These are phyloP conservation scores for Pezicula radicicola DNA, from an alignment of 2,329 filamentous ascomycete genomes.

Conservation along the genomic window DNA sequence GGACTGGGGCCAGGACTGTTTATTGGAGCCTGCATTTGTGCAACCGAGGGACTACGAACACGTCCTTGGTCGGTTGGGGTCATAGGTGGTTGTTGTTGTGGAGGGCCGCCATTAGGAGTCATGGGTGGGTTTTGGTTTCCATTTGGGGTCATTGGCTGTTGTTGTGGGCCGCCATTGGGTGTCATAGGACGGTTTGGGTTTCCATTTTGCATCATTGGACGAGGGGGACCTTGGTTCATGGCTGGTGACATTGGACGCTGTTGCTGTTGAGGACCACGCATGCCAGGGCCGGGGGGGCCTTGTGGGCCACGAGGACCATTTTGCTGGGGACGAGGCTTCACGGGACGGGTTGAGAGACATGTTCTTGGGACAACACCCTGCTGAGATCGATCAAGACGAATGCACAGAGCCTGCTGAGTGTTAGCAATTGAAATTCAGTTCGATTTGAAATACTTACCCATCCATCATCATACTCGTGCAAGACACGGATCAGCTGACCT, in stretches of 20 bases:
- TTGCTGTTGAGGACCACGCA: constrained; percentile 17
- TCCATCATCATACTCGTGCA: constrained; percentile 97
- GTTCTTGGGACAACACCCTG: constrained; percentile 94
- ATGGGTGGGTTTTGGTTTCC: constrained; percentile 13
- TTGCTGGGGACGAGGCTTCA: constrained; percentile 47
- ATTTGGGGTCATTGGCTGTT: constrained; percentile 18
- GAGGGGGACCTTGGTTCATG: constrained; percentile 10
- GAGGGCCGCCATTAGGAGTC: constrained; percentile 6
- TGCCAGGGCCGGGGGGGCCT: constrained; percentile 17
- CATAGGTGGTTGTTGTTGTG: constrained; percentile 4
- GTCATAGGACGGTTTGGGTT: constrained; percentile 9
- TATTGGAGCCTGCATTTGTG: constrained; percentile 15
- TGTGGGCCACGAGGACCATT: constrained; percentile 24
- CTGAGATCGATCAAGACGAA: constrained; percentile 82
- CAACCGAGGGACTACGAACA: constrained; percentile 16
- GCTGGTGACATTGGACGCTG: constrained; percentile 14
- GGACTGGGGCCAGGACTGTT: constrained; percentile 20
- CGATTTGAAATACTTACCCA: constrained; percentile 64
- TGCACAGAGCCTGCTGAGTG: constrained; percentile 72
- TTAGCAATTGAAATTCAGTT: constrained; percentile 24
- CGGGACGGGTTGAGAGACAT: constrained; percentile 86
- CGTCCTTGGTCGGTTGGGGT: constrained; percentile 13
- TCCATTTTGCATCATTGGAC: constrained; percentile 16
- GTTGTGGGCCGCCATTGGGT: constrained; percentile 8
- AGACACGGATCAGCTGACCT: constrained; percentile 80